Evolutionary conservation across 495 filamentous ascomycete species (phyloP), one percentile per base, ranked within the genome.

Genomic region (Podospora fimiseda): DNA sequence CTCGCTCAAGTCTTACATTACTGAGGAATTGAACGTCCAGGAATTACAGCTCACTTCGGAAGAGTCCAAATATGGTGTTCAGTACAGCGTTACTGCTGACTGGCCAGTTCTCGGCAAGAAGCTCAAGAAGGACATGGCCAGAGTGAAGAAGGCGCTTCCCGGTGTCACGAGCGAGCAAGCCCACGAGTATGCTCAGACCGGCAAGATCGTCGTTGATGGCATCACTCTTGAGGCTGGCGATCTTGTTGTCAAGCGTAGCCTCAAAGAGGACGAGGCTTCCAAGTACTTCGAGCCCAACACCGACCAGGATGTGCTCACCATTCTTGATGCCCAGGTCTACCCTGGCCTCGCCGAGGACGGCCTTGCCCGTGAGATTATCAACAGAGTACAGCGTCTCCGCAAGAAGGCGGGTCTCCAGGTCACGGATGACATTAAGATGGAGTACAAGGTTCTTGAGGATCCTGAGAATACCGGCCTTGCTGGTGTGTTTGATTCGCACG

Each of bases 81-180:
- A 92, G 60, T 95, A 96, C 73, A 87, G 84, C 51, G 87, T 88
- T 39, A 76, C 77, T 23, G 93, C 89, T 8, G 93, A 98, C 70
- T 96, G 91, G 88, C 86, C 92, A 1, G 88, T 85, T 0, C 79
- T 98, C 33, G 93, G 93, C 53, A 95, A 96, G 81, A 97, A 96
- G 72, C 77, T 97, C 48, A 94, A 89, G 78, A 96, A 94, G 73
- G 93, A 92, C 60, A 87, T 85, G 46, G 82, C 83, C 57, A 89
- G 82, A 67, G 90, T 97, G 49, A 91, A 90, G 74, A 94, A 93
- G 66, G 90, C 88, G 15, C 74, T 98, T 39, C 91, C 92, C 16
- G 74, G 70, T 42, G 73, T 98, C 43, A 87, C 80, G 18, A 90
- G 84, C 52, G 80, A 88, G 13, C 77, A 96, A 55, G 89, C 94